Evolutionary conservation across 2,329 filamentous ascomycete genomes (phyloP), one percentile per base, ranked within the genome.

Genomic region (Stagonosporopsis cucurbitacearum): DNA sequence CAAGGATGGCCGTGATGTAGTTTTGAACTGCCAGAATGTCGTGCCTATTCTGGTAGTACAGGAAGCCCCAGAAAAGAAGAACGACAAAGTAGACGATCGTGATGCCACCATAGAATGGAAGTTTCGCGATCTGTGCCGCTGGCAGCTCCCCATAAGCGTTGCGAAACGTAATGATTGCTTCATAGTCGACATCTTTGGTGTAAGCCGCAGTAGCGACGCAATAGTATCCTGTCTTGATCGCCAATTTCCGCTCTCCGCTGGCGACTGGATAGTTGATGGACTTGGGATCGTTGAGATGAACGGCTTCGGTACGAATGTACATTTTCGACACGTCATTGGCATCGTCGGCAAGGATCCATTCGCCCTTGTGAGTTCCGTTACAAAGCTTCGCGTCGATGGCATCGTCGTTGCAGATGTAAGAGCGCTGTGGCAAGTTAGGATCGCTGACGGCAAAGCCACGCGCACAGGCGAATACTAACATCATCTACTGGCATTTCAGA

Each of bases 21-120:
- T 99, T 99, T 77, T 99, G 95, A 2, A 99, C 95, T 15, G 96
- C 89, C 70, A 99, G 80, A 60, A 99, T 98, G 75, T 99, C 95
- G 69, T 90, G 86, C 57, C 94, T 86, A 75, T 99, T 92, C 76
- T 97, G 92, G 69, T 93, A 93, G 78, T 99, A 98, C 20, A 98
- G 82, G 76, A 97, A 96, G 9, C 86, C 92, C 95, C 95, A 99
- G 75, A 92, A 94, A 12, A 87, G 87, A 59, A 87, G 88, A 64
- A 98, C 86, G 19, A 98, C 84, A 45, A 92, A 92, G 77, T 99
- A 99, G 28, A 96, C 86, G 60, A 99, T 93, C 0, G 93, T 94
- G 65, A 98, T 87, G 54, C 90, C 94, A 42, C 94, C 95, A 71
- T 99, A 99, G 75, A 99, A 99, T 2, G 95, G 94, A 55, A 99